A percentile compares a stretch with the other conserved stretches of the same genome.
Evolutionary conservation across 2,329 filamentous ascomycete species (phyloP).

Genomic region (Tolypocladium pustulatum): DNA sequence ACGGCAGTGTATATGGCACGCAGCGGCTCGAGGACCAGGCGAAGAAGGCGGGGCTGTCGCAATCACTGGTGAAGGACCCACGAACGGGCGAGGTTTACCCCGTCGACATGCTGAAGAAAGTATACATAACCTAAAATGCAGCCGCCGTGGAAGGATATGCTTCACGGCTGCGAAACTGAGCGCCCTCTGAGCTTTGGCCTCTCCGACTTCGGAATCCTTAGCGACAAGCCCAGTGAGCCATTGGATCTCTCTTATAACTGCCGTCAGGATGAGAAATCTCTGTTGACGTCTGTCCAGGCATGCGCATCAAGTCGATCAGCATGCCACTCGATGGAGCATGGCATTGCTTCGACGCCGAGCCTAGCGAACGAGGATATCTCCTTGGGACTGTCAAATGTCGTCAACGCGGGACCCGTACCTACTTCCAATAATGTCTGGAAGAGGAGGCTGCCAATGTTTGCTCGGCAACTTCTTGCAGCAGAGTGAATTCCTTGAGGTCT

Average conservation of each 20-base stretch:
- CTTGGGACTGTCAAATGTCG: background rate
- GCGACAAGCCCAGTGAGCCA: background rate
- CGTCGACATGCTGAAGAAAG: constrained; percentile 61
- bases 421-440: background rate
- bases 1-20: constrained; percentile 74
- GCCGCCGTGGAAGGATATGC: background rate
- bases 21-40: constrained; percentile 66
- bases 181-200: background rate
- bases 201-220: background rate
- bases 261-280: too few relatives aligned
- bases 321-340: background rate
- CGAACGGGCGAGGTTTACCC: constrained; percentile 61
- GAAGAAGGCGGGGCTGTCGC: constrained; percentile 61
- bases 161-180: background rate
- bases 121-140: constrained; percentile 65
- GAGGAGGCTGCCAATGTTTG: background rate
- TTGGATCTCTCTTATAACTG: too few relatives aligned
- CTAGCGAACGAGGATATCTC: background rate
- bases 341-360: background rate
- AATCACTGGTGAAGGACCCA: constrained; percentile 65
- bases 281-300: background rate
- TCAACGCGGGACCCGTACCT: background rate
- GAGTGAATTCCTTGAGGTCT: too few relatives aligned
- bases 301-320: background rate
- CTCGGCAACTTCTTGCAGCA: background rate